phyloP scores from a whole-genome alignment of 164 flowering plant genomes.

The Stephania yunnanensis region DNA sequence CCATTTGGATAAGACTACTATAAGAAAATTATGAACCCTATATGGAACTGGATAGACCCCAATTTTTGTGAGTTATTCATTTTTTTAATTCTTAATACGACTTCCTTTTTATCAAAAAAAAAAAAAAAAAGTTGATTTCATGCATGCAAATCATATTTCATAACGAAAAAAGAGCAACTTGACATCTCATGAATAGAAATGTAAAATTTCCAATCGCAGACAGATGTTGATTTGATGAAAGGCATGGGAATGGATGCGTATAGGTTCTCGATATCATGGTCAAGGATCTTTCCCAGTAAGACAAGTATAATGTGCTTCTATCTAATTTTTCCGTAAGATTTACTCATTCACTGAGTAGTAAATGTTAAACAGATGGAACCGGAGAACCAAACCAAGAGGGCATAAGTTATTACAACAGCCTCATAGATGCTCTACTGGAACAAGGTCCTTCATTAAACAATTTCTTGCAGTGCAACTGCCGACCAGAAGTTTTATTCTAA shows the following conservation, averaged over 20 bases:
- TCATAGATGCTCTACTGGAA: constrained; percentile 68
- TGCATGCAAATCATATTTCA: neutral
- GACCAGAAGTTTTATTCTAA: neutral
- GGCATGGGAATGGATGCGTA: constrained; percentile 88
- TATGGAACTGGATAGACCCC: too few species aligned
- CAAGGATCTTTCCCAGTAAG: constrained; percentile 88
- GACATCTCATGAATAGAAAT: neutral
- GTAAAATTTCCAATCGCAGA: constrained; percentile 33
- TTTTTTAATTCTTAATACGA: too few species aligned
- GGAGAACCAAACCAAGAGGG: constrained; percentile 73
- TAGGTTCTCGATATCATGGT: constrained; percentile 87
- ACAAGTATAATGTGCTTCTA: neutral
- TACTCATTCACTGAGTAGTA: neutral
- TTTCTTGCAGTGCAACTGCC: neutral
- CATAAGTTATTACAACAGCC: constrained; percentile 64
- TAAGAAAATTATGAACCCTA: neutral
- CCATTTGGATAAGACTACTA: constrained; percentile 1
- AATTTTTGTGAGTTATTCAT: too few species aligned
- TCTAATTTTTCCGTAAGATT: neutral
- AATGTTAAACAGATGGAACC: constrained; percentile 57
- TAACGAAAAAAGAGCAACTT: neutral
- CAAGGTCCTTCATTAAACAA: constrained; percentile 39
- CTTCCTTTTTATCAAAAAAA: too few species aligned
- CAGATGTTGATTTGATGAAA: constrained; percentile 73
- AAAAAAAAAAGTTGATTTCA: neutral